phyloP scores from a whole-genome alignment of 2,329 filamentous ascomycete species.

The Fusarium haematococcum region DNA sequence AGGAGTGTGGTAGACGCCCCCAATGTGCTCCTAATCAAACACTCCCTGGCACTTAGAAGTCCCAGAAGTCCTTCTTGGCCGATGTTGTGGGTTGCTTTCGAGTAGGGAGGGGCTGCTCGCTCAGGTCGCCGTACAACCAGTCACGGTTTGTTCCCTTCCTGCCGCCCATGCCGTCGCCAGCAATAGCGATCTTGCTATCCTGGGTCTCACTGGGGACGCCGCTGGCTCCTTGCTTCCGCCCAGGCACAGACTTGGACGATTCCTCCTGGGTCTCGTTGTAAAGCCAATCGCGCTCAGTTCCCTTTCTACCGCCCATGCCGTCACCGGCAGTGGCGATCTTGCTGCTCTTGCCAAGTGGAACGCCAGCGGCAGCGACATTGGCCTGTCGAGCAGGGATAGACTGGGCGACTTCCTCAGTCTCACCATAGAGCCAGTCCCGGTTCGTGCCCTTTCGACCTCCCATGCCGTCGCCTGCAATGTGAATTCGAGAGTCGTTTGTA shows the following conservation, averaged over 20 bases:
- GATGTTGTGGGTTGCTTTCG: conserved; percentile 52
- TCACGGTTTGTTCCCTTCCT: conserved; percentile 63
- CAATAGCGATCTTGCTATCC: conserved; percentile 55
- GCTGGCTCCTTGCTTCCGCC: conserved; percentile 48
- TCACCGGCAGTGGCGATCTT: conserved; percentile 64
- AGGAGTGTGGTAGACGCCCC: neutral
- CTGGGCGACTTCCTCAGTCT: conserved; percentile 46
- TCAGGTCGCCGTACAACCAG: conserved; percentile 67
- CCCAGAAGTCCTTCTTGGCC: conserved; percentile 60
- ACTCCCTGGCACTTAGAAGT: conserved; percentile 52
- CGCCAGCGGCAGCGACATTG: conserved; percentile 17
- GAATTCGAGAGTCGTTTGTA: conserved; percentile 53
- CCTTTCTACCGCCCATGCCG: conserved; percentile 73
- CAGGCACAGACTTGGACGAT: conserved; percentile 44
- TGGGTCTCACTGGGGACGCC: conserved; percentile 11
- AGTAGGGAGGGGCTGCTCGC: conserved; percentile 52
- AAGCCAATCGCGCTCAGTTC: conserved; percentile 67
- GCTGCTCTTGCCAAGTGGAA: conserved; percentile 28
- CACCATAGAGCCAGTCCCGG: conserved; percentile 67
- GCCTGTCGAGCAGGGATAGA: conserved; percentile 33
- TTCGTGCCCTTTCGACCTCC: conserved; percentile 68
- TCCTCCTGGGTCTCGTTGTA: conserved; percentile 61
- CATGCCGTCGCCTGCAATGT: conserved; percentile 74
- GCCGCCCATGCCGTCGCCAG: conserved; percentile 74
- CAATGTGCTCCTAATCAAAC: conserved; percentile 9